These are phyloP conservation scores for Agastache rugosa DNA, from an alignment of 257 asterid genomes.

Conservation along the genomic window DNA sequence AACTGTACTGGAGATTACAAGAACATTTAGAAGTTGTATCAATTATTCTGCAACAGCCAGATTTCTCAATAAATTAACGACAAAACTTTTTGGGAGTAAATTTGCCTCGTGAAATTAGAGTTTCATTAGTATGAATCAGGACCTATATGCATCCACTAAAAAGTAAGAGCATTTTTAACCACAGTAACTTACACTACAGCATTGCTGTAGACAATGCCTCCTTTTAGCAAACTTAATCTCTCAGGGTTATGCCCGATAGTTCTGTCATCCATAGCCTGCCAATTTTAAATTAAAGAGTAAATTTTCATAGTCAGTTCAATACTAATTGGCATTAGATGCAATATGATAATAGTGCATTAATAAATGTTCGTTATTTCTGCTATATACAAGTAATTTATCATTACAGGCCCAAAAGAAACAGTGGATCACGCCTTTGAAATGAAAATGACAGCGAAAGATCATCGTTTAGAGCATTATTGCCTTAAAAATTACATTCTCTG, in stretches of 20 bases:
- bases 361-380: neutral
- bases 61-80: slow-evolving; percentile 19
- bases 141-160: slow-evolving; percentile 10
- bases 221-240: slow-evolving; percentile 89
- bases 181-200: slow-evolving; percentile 73
- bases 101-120: slow-evolving; percentile 15
- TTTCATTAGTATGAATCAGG: slow-evolving; percentile 17
- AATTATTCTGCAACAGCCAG: slow-evolving; percentile 26
- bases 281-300: slow-evolving; percentile 35
- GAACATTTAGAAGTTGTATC: slow-evolving; percentile 38
- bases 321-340: neutral
- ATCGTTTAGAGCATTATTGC: neutral
- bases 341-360: neutral
- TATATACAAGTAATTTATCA: slow-evolving; percentile 8
- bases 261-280: slow-evolving; percentile 87
- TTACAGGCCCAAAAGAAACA: neutral
- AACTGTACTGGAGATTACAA: slow-evolving; percentile 73
- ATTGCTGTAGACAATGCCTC: slow-evolving; percentile 91
- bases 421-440: neutral
- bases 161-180: slow-evolving; percentile 22
- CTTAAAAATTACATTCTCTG: neutral
- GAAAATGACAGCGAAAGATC: slow-evolving; percentile 15
- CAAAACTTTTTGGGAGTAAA: slow-evolving; percentile 17
- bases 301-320: neutral
- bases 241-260: slow-evolving; percentile 94